Conservation (phyloP, 2,329 filamentous ascomycete species). For the Fusarium gaditjirri region DNA sequence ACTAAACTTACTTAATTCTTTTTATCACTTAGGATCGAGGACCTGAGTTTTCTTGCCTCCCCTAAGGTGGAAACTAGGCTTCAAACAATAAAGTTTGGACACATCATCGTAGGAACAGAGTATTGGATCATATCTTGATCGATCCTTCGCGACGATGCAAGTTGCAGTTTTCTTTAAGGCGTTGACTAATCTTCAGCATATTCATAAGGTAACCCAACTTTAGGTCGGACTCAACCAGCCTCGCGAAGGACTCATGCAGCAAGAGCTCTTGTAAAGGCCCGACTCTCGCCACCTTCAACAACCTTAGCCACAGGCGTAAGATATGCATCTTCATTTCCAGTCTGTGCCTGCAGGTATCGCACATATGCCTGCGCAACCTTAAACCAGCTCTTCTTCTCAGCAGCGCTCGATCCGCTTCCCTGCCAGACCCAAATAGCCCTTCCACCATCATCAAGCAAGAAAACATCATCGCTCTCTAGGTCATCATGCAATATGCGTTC, state of each 20-base stretch:
- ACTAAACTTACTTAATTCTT: too few relatives aligned
- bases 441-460: constrained; percentile 69
- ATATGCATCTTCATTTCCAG: constrained; percentile 50
- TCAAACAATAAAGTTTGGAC: not conserved
- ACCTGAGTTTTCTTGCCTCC: too few relatives aligned
- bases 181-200: not conserved
- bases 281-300: constrained; percentile 64
- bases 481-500: constrained; percentile 57
- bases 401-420: constrained; percentile 65
- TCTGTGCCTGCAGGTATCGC: constrained; percentile 51
- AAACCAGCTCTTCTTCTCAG: constrained; percentile 70
- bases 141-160: not conserved
- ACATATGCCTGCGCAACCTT: constrained; percentile 68
- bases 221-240: not conserved
- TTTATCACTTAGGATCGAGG: too few relatives aligned
- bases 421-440: constrained; percentile 74
- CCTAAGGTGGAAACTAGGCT: not conserved
- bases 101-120: not conserved
- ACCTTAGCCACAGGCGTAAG: constrained; percentile 67
- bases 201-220: too few relatives aligned
- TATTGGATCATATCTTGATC: not conserved
- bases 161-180: not conserved
- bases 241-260: constrained; percentile 29
- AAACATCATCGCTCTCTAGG: constrained; percentile 69
- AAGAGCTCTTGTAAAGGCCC: constrained; percentile 62